Base-by-base conservation (phyloP, 1,284 basidiomycete species). In the Omphalotus olearius region DNA sequence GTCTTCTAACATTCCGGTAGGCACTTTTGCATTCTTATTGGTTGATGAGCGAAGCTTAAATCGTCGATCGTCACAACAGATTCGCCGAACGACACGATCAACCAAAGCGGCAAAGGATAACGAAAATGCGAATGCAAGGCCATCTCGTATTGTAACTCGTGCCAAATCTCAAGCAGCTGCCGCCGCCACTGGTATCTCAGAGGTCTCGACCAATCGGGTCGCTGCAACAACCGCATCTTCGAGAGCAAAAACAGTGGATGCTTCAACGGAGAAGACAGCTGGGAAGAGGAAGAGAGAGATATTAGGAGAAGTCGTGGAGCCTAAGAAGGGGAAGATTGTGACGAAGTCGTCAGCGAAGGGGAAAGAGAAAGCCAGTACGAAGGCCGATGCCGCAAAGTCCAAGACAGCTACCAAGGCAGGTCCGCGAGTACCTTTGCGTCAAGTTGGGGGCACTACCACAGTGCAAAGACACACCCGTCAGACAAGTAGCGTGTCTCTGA, bases 281-380 rank as follows among this genome's bases (percentile, higher is more conserved):
- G 64, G 62, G 3, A 73, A 71, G 55, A 63, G 69, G 46, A 73
- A 71, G 57, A 63, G 71, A 35, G 70, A 70, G 45, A 69, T 64
- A 4, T 50, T 73, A n/a, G 62, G 64, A 20, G 71, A 73, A 50
- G 70, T 73, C 6, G 69, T 66, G 20, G 63, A 55, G 16, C 33
- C 48, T 6, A 47, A 51, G 20, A 48, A 37, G 41, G 49, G 45
- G 4, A 51, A 51, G 17, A 16, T 40, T 26, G 52, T 48, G 38
- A 11, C 33, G 33, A 43, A n/a, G 17, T 25, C 20, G 26, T 36
- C 51, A 10, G 45, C 26, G 13, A 53, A 56, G 45, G 52, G 55
- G 4, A 56, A 56, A 46, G 55, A 56, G 41, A 54, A 53, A 47
- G 38, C 37, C 3, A 18, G 16, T 28, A 43, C 13, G 23, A 20